Evolutionary conservation across 2,329 filamentous ascomycete species (phyloP).

Genomic region (Phialemonium atrogriseum): DNA sequence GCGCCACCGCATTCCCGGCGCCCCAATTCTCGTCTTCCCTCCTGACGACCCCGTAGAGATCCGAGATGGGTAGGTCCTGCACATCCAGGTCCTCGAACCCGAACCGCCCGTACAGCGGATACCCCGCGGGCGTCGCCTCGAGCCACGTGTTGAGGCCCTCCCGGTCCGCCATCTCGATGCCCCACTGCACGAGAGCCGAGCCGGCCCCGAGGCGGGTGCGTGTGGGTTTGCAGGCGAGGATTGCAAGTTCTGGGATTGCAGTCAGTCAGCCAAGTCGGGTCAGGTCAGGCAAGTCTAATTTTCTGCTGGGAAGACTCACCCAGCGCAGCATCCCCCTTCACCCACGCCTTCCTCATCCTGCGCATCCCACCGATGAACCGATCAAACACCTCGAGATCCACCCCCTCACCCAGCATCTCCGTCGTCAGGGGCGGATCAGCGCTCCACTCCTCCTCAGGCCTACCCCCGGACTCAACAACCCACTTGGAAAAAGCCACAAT

Average conservation of each 20-base stretch:
- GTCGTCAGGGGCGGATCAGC: conserved; percentile 4
- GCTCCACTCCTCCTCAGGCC: conserved; percentile 18
- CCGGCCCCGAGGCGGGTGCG: conserved; percentile 18
- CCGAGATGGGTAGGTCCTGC: conserved; percentile 14
- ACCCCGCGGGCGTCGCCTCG: conserved; percentile 19
- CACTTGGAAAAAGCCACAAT: conserved; percentile 22
- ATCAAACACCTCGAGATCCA: conserved; percentile 12
- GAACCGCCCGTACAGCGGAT: conserved; percentile 17
- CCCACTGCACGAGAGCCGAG: conserved; percentile 16
- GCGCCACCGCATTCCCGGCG: conserved; percentile 9
- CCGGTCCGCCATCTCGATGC: conserved; percentile 17
- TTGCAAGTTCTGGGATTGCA: conserved; percentile 12
- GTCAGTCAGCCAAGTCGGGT: conserved; percentile 3
- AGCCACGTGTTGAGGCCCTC: conserved; percentile 15
- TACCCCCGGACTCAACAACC: conserved; percentile 11
- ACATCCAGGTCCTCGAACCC: conserved; percentile 18
- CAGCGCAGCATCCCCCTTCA: conserved; percentile 15
- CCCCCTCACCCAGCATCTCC: conserved; percentile 15
- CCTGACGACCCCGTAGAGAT: conserved; percentile 11
- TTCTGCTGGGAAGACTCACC: no score
- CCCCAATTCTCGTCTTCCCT: conserved; percentile 18
- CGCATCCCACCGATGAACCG: conserved; percentile 17
- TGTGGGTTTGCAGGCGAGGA: conserved; percentile 14
- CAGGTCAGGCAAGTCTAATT: no score
- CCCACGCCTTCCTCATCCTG: conserved; percentile 7